phyloP scores from a whole-genome alignment of 768 basidiomycete genomes.

The Boletus rubroflammeus region DNA sequence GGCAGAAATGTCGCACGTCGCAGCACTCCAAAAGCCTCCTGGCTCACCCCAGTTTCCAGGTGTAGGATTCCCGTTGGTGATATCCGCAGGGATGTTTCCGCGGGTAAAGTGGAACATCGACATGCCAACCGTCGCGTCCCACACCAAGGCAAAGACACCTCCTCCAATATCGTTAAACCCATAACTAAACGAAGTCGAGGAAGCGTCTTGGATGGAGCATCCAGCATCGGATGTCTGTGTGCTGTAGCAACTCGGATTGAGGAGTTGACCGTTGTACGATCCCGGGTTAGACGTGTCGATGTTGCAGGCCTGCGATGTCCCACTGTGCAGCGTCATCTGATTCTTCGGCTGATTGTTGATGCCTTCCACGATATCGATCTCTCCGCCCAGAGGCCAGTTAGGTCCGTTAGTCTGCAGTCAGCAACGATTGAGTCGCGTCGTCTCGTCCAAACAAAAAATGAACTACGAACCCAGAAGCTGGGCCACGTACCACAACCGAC shows the following conservation, averaged over 20 bases:
- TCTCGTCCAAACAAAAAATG: not conserved
- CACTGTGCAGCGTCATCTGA: constrained; percentile 64
- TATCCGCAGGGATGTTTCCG: constrained; percentile 46
- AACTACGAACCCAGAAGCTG: constrained; percentile 48
- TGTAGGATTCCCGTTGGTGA: constrained; percentile 39
- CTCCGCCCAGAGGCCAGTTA: constrained; percentile 51
- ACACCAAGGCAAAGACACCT: constrained; percentile 57
- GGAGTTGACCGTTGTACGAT: constrained; percentile 21
- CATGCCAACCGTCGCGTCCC: constrained; percentile 45
- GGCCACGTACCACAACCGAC: constrained; percentile 61
- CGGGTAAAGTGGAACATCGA: constrained; percentile 55
- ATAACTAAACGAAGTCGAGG: constrained; percentile 38
- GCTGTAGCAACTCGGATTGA: constrained; percentile 38
- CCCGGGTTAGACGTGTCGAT: constrained; percentile 15
- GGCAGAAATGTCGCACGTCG: constrained; percentile 42
- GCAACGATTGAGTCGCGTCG: not conserved
- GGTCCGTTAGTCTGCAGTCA: constrained; percentile 41
- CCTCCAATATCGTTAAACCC: constrained; percentile 36
- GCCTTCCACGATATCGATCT: constrained; percentile 75
- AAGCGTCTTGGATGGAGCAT: constrained; percentile 44
- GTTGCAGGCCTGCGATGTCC: constrained; percentile 34
- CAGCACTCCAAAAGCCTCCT: constrained; percentile 47
- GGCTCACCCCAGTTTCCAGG: constrained; percentile 51
- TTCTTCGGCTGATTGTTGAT: constrained; percentile 57
- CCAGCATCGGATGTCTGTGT: constrained; percentile 41